A percentile compares a stretch with the other conserved stretches of the same genome.
phyloP scores from a whole-genome alignment of 164 flowering plant species.

The Berberis vulgaris region DNA sequence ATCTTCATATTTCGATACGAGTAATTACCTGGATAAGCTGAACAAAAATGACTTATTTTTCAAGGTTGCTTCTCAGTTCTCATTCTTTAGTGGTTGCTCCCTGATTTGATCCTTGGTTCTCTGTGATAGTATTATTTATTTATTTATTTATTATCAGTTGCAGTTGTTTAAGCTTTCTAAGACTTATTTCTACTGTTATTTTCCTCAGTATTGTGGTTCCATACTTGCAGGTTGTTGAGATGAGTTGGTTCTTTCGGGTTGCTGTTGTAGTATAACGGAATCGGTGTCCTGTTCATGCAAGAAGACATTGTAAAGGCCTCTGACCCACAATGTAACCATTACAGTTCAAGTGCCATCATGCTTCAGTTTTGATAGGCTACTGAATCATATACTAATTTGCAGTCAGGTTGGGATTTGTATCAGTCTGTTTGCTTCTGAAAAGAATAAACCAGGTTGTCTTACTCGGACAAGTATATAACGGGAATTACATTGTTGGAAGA shows the following conservation, averaged over 20 bases:
- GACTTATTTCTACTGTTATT: background rate
- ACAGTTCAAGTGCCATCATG: background rate
- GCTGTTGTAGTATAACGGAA: background rate
- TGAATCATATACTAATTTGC: background rate
- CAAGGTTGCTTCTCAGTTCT: no score
- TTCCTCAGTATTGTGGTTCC: background rate
- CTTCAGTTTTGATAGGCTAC: background rate
- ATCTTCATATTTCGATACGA: no score
- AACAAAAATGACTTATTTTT: no score
- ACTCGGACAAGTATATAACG: no score
- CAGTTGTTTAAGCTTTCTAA: background rate
- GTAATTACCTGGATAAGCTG: no score
- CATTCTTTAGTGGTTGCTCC: no score
- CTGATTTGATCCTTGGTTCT: no score
- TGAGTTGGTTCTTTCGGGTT: background rate
- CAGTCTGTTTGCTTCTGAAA: no score
- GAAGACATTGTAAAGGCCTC: background rate
- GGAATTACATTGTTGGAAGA: no score
- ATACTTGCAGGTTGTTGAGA: constrained; percentile 1
- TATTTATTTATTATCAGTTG: background rate
- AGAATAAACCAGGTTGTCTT: no score
- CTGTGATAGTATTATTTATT: no score
- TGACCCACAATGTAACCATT: background rate
- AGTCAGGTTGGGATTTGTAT: background rate
- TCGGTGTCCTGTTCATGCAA: background rate